phyloP scores from a whole-genome alignment of 2,329 filamentous ascomycete genomes.

The Xylariomycetidae sp. region DNA sequence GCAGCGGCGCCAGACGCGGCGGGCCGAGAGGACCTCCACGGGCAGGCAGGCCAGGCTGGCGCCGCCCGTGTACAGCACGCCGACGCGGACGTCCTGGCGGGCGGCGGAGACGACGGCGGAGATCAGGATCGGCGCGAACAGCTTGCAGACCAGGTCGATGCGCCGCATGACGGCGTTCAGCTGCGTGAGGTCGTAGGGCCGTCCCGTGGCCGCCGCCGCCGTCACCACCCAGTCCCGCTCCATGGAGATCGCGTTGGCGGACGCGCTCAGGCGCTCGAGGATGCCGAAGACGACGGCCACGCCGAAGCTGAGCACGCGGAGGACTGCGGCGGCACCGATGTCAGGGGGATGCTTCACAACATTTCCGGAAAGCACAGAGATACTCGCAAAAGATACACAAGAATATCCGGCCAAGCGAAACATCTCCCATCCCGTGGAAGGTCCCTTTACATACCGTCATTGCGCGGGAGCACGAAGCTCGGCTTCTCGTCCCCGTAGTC shows the following conservation, averaged over 20 bases:
- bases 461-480: constrained; percentile 15
- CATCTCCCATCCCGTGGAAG: no score
- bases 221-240: constrained; percentile 39
- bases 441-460: no score
- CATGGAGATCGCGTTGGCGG: constrained; percentile 39
- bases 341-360: no score
- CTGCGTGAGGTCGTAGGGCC: constrained; percentile 32
- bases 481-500: not conserved
- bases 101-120: constrained; percentile 38
- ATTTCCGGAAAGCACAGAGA: no score
- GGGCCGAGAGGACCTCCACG: constrained; percentile 33
- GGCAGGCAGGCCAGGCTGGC: constrained; percentile 36
- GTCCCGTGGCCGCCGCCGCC: constrained; percentile 26
- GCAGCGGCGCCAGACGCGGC: constrained; percentile 32
- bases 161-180: constrained; percentile 50
- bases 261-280: constrained; percentile 34
- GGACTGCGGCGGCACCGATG: no score
- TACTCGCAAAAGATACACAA: no score
- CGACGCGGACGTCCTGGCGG: constrained; percentile 32
- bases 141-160: constrained; percentile 53
- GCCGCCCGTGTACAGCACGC: constrained; percentile 38
- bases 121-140: constrained; percentile 45
- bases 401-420: no score
- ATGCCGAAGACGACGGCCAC: constrained; percentile 32
- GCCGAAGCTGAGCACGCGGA: constrained; percentile 29